Evolutionary conservation across 192 early-diverging fungal species (phyloP).

Genomic region (Entomortierella chlamydospora): DNA sequence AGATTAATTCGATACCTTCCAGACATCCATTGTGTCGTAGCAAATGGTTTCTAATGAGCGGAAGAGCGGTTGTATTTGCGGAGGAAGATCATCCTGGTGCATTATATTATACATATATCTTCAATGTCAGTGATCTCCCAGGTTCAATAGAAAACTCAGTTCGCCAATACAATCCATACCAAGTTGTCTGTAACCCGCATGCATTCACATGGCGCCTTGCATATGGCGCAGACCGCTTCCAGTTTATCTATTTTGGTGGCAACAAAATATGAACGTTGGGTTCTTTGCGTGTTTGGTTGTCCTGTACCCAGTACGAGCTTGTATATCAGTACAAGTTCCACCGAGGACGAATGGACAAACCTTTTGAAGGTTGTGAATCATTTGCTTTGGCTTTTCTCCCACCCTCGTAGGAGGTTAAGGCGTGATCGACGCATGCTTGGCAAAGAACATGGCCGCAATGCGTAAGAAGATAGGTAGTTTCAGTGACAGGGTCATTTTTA

Average conservation of each 20-base stretch:
- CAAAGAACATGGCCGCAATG: conserved; percentile 43
- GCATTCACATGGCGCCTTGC: conserved; percentile 30
- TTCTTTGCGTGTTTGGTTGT: background rate
- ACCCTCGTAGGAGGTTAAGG: background rate
- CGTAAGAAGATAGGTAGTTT: conserved; percentile 12
- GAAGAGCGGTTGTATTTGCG: conserved; percentile 20
- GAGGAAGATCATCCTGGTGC: conserved; percentile 22
- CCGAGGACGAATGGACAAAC: background rate
- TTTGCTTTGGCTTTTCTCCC: background rate
- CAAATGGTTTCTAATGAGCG: conserved; percentile 11
- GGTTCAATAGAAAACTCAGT: background rate
- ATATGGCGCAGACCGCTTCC: conserved; percentile 17
- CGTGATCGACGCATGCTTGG: conserved; percentile 23
- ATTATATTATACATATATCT: background rate
- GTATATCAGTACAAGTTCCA: background rate
- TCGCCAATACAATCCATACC: background rate
- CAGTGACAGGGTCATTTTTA: conserved; percentile 3
- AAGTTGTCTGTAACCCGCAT: conserved; percentile 5
- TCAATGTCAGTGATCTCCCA: background rate
- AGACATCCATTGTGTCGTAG: conserved; percentile 12
- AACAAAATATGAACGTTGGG: background rate
- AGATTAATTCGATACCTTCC: too few relatives aligned
- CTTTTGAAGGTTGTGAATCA: background rate
- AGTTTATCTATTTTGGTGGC: conserved; percentile 11
- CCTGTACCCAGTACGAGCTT: too few relatives aligned